Percentiles rank a stretch among this genome's conserved stretches.
Evolutionary conservation across 768 basidiomycete species (phyloP).

Genomic region (Rhodocollybia butyracea): DNA sequence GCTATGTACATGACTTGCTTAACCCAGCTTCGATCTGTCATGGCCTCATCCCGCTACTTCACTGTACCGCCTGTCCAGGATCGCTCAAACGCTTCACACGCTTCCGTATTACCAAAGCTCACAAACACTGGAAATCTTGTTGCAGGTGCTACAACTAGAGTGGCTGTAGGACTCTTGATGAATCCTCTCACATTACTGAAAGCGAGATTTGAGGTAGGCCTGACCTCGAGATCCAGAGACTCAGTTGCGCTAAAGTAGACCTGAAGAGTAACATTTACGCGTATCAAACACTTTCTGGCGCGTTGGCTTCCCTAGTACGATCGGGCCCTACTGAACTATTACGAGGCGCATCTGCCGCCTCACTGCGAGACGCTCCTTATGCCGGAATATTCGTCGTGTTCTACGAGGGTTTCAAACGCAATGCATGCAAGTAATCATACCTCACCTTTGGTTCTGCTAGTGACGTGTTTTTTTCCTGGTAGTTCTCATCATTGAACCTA

Average conservation of each 20-base stretch:
- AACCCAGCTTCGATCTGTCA: constrained; percentile 72
- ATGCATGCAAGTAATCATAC: constrained; percentile 46
- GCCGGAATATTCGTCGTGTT: constrained; percentile 86
- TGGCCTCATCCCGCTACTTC: constrained; percentile 76
- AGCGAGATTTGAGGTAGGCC: constrained; percentile 81
- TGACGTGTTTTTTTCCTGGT: constrained; percentile 7
- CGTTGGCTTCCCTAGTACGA: constrained; percentile 56
- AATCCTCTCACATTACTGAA: constrained; percentile 93
- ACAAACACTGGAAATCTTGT: constrained; percentile 79
- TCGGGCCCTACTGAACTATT: constrained; percentile 78
- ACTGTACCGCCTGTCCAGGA: constrained; percentile 28
- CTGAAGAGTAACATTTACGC: constrained; percentile 75
- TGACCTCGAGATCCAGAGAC: no score
- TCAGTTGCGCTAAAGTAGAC: background rate
- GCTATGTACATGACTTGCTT: constrained; percentile 89
- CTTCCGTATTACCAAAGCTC: constrained; percentile 66
- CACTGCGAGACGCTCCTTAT: constrained; percentile 92
- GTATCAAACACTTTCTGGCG: constrained; percentile 60
- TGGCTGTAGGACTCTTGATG: constrained; percentile 76
- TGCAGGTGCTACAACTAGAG: constrained; percentile 80
- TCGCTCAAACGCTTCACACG: constrained; percentile 13
- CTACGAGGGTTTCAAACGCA: constrained; percentile 83
- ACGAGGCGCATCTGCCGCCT: constrained; percentile 83
- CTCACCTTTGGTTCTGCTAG: constrained; percentile 3
- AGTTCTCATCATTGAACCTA: constrained; percentile 41